These are phyloP conservation scores for Kernera saxatilis DNA, from an alignment of 345 rosid genomes.

Conservation along the genomic window DNA sequence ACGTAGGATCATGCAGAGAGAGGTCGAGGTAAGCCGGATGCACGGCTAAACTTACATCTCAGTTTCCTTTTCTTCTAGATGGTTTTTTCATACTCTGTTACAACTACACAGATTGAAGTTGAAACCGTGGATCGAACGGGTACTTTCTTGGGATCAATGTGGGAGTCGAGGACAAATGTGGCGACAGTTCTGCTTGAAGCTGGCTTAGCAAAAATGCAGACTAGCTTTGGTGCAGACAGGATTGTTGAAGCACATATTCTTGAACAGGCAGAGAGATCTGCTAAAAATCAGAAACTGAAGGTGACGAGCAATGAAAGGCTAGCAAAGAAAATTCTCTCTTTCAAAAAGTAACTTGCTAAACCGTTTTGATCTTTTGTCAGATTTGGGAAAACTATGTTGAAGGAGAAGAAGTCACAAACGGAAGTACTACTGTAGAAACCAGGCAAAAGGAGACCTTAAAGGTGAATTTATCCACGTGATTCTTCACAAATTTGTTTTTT, in stretches of 20 bases:
- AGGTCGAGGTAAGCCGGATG: conserved; percentile 66
- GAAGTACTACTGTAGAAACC: conserved; percentile 50
- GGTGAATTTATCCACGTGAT: conserved; percentile 37
- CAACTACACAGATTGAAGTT: conserved; percentile 64
- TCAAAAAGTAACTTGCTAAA: neutral
- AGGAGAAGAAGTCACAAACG: conserved; percentile 83
- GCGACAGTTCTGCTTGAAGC: conserved; percentile 81
- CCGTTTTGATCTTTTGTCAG: conserved; percentile 34
- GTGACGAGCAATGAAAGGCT: conserved; percentile 32
- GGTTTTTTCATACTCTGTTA: neutral
- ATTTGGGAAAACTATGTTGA: conserved; percentile 97
- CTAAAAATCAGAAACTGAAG: conserved; percentile 83
- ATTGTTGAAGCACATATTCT: conserved; percentile 77
- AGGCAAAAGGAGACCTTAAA: conserved; percentile 85
- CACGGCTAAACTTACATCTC: neutral
- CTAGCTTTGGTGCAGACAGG: conserved; percentile 79
- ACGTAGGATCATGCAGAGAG: conserved; percentile 91
- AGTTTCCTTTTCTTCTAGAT: neutral
- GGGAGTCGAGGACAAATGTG: conserved; percentile 79
- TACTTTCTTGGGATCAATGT: conserved; percentile 90
- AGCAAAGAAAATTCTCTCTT: neutral
- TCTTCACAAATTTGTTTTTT: neutral
- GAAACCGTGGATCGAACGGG: conserved; percentile 95
- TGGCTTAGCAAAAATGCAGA: conserved; percentile 91
- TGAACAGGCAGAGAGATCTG: conserved; percentile 85